Evolutionary conservation across 352 stramenopile genomes (phyloP).

Genomic region (Pilasporangium apinafurcum): DNA sequence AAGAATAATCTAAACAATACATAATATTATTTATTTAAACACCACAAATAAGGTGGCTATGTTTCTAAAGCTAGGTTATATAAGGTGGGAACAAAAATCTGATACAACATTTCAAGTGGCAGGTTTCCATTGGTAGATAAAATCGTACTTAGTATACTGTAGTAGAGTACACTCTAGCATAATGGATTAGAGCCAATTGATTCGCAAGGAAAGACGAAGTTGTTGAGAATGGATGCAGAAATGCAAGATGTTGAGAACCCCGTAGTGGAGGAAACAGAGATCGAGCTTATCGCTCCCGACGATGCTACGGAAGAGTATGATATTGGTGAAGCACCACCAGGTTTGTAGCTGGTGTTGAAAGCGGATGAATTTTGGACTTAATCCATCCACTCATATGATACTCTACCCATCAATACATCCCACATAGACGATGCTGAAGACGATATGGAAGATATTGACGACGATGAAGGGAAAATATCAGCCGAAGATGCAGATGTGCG

Average conservation of each 20-base stretch:
- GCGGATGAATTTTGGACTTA: not conserved
- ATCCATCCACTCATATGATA: not conserved
- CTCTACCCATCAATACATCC: not conserved
- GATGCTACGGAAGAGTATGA: slow-evolving; percentile 80
- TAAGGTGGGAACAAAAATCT: too few species aligned
- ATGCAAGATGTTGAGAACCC: slow-evolving; percentile 23
- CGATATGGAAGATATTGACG: slow-evolving; percentile 46
- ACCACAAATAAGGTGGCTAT: too few species aligned
- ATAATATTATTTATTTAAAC: too few species aligned
- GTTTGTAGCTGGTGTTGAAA: slow-evolving; percentile 16
- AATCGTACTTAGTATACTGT: slow-evolving; percentile 9
- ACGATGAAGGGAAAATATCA: slow-evolving; percentile 55
- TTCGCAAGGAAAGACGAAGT: slow-evolving; percentile 21
- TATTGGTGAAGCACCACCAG: slow-evolving; percentile 68
- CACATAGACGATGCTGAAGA: slow-evolving; percentile 56
- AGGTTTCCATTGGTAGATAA: slow-evolving; percentile 17
- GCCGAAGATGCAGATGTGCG: slow-evolving; percentile 62
- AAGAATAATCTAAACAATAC: too few species aligned
- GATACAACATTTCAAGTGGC: slow-evolving; percentile 22
- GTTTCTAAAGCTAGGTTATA: not conserved
- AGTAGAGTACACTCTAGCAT: not conserved
- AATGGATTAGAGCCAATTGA: slow-evolving; percentile 2
- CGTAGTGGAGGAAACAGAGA: slow-evolving; percentile 48
- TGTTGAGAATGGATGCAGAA: slow-evolving; percentile 37
- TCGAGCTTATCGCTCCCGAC: slow-evolving; percentile 79